Conservation (phyloP, 2,329 filamentous ascomycete species). For the Zasmidium citrigriseum region DNA sequence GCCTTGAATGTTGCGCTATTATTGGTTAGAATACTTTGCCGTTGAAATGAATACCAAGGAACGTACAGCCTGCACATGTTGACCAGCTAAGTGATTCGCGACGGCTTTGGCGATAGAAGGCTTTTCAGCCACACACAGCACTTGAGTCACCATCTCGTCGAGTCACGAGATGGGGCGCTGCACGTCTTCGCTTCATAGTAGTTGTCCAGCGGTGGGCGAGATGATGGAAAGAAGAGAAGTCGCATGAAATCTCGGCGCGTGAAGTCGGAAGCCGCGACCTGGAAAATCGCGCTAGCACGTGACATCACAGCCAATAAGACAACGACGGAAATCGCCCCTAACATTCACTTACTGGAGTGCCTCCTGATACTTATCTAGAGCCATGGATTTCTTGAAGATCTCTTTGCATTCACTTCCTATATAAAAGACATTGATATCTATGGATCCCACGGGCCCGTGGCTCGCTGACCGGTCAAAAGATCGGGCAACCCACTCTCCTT, state of each 20-base stretch:
- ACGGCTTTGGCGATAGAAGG: conserved; percentile 95
- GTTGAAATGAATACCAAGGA: not conserved
- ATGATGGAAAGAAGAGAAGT: not conserved
- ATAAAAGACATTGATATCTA: conserved; percentile 12
- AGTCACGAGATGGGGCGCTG: not conserved
- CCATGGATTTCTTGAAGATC: too few species aligned
- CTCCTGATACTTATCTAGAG: too few species aligned
- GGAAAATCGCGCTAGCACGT: not conserved
- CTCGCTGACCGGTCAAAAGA: conserved; percentile 56
- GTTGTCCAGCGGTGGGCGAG: too few species aligned
- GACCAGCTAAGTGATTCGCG: conserved; percentile 82
- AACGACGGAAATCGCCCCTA: not conserved
- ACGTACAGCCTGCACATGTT: conserved; percentile 68
- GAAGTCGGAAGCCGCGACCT: not conserved
- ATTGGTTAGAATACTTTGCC: not conserved
- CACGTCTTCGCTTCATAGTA: conserved; percentile 11
- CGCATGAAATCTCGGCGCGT: not conserved
- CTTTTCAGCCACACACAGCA: conserved; percentile 82
- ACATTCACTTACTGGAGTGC: too few species aligned
- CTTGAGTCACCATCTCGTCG: conserved; percentile 48
- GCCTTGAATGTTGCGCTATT: conserved; percentile 65
- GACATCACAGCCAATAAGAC: not conserved
- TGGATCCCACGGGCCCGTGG: conserved; percentile 57
- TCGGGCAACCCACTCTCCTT: conserved; percentile 56
- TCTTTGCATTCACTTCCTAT: too few species aligned